Conservation (phyloP, 495 filamentous ascomycete species). For the Bacidia gigantensis region DNA sequence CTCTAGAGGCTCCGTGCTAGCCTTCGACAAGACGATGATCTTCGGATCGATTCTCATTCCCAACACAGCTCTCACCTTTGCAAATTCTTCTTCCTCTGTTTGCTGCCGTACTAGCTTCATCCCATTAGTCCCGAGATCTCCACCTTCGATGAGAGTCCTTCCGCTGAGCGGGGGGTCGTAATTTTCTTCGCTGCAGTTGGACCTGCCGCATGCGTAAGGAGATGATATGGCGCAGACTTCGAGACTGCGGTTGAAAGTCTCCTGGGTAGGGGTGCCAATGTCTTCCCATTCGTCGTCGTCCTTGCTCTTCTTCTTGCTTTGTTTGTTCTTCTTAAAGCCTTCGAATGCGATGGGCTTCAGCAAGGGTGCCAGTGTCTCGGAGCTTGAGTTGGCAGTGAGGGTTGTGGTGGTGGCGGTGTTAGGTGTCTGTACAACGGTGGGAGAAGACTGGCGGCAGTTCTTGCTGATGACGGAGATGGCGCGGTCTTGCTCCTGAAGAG, state of each 20-base stretch:
- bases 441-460: neutral
- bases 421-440: neutral
- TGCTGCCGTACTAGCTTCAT: neutral
- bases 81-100: neutral
- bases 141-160: neutral
- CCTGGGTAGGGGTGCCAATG: neutral
- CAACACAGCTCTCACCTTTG: neutral
- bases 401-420: neutral
- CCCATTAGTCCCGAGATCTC: neutral
- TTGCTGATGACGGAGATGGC: neutral
- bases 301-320: neutral
- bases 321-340: neutral
- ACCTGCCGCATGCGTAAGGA: neutral
- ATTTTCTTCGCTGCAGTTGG: neutral
- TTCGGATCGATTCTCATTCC: neutral
- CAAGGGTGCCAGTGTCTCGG: neutral
- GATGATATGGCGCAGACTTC: too few relatives aligned
- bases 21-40: neutral
- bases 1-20: neutral
- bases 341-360: neutral
- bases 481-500: neutral
- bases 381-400: neutral
- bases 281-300: constrained; percentile 3
- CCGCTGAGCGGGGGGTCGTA: neutral
- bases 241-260: neutral